Conservation (phyloP, 139 green algal genomes). For the Trebouxia sp. region DNA sequence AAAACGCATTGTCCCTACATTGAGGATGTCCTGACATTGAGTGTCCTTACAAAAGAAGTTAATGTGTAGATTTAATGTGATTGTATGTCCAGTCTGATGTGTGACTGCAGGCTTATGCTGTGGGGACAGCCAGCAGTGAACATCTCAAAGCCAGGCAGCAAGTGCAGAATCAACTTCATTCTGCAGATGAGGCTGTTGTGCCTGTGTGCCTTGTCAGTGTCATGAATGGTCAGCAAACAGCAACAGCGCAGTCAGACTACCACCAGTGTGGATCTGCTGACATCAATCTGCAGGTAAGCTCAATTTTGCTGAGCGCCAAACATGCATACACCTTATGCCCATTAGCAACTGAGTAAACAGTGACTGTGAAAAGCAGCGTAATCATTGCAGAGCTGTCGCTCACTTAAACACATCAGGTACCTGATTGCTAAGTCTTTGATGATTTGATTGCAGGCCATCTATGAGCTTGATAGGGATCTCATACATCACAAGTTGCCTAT, state of each 20-base stretch:
- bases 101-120: conserved; percentile 9
- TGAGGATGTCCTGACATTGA: too few species aligned
- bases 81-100: too few species aligned
- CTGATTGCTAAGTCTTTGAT: too few species aligned
- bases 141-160: not conserved
- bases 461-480: not conserved
- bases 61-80: too few species aligned
- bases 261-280: conserved; percentile 4
- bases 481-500: conserved; percentile 2
- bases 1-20: too few species aligned
- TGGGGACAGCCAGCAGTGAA: not conserved
- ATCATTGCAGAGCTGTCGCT: not conserved
- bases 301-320: too few species aligned
- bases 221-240: not conserved
- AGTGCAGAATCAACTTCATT: not conserved
- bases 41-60: too few species aligned
- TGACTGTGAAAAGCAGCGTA: not conserved
- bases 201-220: not conserved
- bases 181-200: not conserved
- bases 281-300: not conserved
- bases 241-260: not conserved
- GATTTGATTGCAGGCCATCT: conserved; percentile 6
- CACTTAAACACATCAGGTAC: not conserved
- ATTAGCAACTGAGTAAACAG: not conserved
- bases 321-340: not conserved